phyloP scores from a whole-genome alignment of 2,329 filamentous ascomycete species.

The Aspergillus fructus region DNA sequence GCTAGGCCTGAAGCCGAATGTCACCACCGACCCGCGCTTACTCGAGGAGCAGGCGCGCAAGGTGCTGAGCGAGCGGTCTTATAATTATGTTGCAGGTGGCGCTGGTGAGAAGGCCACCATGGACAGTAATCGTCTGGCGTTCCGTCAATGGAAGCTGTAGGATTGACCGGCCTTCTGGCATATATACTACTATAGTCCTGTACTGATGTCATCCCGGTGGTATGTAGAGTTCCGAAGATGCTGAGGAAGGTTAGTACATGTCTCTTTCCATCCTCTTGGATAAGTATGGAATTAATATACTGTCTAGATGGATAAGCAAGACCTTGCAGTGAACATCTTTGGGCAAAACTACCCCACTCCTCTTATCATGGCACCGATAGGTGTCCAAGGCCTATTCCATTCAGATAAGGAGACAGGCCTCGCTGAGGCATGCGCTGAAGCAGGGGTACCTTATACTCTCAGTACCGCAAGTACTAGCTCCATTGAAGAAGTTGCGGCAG shows the following conservation, averaged over 20 bases:
- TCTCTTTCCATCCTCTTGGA: not conserved
- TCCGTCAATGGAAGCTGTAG: constrained; percentile 51
- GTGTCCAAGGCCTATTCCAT: constrained; percentile 69
- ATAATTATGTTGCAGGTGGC: constrained; percentile 63
- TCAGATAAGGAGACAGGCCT: constrained; percentile 63
- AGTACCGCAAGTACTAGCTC: constrained; percentile 64
- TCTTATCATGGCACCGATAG: constrained; percentile 65
- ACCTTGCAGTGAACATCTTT: constrained; percentile 56
- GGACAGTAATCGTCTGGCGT: constrained; percentile 59
- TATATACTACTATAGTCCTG: not conserved
- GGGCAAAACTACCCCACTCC: constrained; percentile 51
- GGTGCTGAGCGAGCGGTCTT: constrained; percentile 49
- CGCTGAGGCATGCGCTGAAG: constrained; percentile 60
- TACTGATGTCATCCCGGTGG: not conserved
- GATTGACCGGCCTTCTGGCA: constrained; percentile 2
- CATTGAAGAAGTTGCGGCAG: constrained; percentile 66
- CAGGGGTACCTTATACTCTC: constrained; percentile 65
- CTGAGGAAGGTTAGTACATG: constrained; percentile 33
- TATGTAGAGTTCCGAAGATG: constrained; percentile 53
- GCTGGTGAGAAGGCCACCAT: constrained; percentile 63
- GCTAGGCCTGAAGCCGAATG: constrained; percentile 47
- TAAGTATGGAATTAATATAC: not conserved
- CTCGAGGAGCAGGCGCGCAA: constrained; percentile 57
- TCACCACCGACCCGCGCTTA: constrained; percentile 60
- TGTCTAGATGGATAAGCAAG: constrained; percentile 37